These are phyloP conservation scores for Abrus pulchellus DNA, from an alignment of 306 rosid genomes.

Conservation along the genomic window DNA sequence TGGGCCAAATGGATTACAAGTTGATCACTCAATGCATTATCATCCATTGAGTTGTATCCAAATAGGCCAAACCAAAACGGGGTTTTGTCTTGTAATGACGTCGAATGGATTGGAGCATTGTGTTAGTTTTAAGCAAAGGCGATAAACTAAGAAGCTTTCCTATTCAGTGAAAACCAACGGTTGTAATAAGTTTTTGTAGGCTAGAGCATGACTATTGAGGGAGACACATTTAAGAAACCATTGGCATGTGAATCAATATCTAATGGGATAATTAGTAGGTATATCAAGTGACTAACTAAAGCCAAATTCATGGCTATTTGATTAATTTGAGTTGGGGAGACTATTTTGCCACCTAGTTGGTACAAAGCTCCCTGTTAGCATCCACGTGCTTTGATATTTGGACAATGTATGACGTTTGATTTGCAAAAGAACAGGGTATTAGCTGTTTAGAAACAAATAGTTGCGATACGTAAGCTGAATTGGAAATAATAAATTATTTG, in stretches of 20 bases:
- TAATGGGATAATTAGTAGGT: background rate
- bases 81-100: slow-evolving; percentile 24
- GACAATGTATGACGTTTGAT: slow-evolving; percentile 32
- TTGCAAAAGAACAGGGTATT: slow-evolving; percentile 12
- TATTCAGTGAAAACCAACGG: slow-evolving; percentile 11
- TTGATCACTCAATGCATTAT: slow-evolving; percentile 19
- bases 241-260: background rate
- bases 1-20: slow-evolving; percentile 28
- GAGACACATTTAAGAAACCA: slow-evolving; percentile 35
- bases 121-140: slow-evolving; percentile 24
- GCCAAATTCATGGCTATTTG: slow-evolving; percentile 20
- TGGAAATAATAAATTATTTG: background rate
- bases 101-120: slow-evolving; percentile 37
- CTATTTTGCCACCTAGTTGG: slow-evolving; percentile 15
- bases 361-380: slow-evolving; percentile 17
- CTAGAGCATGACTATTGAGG: background rate
- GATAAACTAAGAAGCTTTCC: slow-evolving; percentile 23
- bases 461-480: background rate
- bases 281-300: slow-evolving; percentile 2
- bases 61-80: slow-evolving; percentile 23
- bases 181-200: slow-evolving; percentile 21
- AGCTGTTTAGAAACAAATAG: background rate
- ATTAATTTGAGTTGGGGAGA: slow-evolving; percentile 32
- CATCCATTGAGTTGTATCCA: slow-evolving; percentile 30
- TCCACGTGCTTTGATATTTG: slow-evolving; percentile 52